Evolutionary conservation across 495 filamentous ascomycete genomes (phyloP).

Genomic region (Tuber microsphaerosporum): DNA sequence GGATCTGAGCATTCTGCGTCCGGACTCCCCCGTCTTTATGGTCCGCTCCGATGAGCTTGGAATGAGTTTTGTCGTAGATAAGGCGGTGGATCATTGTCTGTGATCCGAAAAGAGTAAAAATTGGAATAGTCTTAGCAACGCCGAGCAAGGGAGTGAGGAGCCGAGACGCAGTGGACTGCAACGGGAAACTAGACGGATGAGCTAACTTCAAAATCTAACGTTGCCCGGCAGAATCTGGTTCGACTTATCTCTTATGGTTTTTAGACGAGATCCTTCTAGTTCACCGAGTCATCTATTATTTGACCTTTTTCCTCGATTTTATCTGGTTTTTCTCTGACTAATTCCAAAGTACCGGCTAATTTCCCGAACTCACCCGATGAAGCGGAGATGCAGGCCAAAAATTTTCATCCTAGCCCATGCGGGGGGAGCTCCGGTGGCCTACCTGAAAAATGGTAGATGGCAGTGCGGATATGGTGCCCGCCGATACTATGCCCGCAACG

Average conservation of each 20-base stretch:
- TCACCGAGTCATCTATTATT: background rate
- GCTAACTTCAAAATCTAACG: conserved; percentile 30
- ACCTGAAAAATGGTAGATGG: background rate
- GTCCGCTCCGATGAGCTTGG: conserved; percentile 21
- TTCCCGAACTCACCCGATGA: conserved; percentile 25
- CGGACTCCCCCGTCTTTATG: conserved; percentile 16
- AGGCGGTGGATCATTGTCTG: conserved; percentile 15
- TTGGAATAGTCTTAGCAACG: conserved; percentile 10
- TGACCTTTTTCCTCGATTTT: background rate
- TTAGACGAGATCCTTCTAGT: conserved; percentile 17
- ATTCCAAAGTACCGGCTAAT: conserved; percentile 19
- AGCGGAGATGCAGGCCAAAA: conserved; percentile 22
- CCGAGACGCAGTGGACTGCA: conserved; percentile 10
- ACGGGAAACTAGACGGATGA: conserved; percentile 17
- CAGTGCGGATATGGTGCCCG: background rate
- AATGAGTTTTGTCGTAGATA: conserved; percentile 29
- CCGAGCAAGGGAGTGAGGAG: conserved; percentile 17
- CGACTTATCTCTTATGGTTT: conserved; percentile 22
- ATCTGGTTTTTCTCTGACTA: background rate
- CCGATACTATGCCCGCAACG: background rate
- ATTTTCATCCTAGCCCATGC: conserved; percentile 17
- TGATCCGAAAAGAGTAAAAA: conserved; percentile 16
- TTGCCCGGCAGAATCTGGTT: conserved; percentile 9
- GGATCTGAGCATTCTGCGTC: conserved; percentile 15
- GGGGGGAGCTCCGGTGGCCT: conserved; percentile 30